A percentile compares a stretch with the other conserved stretches of the same genome.
Evolutionary conservation across 441 rosid species (phyloP).

Genomic region (Populus hybrid): DNA sequence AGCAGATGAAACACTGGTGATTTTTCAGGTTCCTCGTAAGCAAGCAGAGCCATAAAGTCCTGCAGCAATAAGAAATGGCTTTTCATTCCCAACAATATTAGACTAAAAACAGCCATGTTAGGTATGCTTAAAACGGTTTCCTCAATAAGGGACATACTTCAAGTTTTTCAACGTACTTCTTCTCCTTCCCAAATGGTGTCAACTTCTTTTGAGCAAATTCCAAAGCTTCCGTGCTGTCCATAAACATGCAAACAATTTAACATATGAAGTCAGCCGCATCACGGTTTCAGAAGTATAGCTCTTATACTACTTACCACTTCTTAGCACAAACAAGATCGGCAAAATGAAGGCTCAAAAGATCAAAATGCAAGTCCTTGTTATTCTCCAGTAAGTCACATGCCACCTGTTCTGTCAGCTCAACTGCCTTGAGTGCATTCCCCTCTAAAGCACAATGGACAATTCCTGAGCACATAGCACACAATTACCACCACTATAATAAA

Average conservation of each 20-base stretch:
- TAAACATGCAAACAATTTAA: conserved; percentile 18
- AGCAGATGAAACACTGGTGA: conserved; percentile 87
- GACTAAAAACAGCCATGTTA: background rate
- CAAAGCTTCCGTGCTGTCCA: conserved; percentile 79
- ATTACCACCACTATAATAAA: conserved; percentile 11
- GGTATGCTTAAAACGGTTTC: conserved; percentile 3
- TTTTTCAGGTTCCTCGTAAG: conserved; percentile 84
- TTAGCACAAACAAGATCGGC: conserved; percentile 59
- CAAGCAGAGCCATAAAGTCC: conserved; percentile 85
- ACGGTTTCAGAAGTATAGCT: conserved; percentile 2
- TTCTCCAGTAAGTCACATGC: conserved; percentile 69
- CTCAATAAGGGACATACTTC: conserved; percentile 51
- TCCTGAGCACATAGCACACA: conserved; percentile 35
- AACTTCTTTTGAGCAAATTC: conserved; percentile 76
- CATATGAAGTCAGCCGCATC: background rate
- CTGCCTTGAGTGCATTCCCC: conserved; percentile 76
- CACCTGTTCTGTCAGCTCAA: conserved; percentile 77
- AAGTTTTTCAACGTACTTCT: conserved; percentile 72
- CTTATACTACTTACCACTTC: conserved; percentile 51
- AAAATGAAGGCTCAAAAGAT: conserved; percentile 86
- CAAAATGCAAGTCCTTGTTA: conserved; percentile 76
- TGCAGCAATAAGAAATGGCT: conserved; percentile 29
- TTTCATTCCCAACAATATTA: conserved; percentile 1
- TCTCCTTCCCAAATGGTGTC: conserved; percentile 70
- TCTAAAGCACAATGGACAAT: conserved; percentile 59